A percentile compares a stretch with the other conserved stretches of the same genome.
These are phyloP conservation scores for Solanum stenotomum DNA, from an alignment of 257 asterid genomes.

Conservation along the genomic window DNA sequence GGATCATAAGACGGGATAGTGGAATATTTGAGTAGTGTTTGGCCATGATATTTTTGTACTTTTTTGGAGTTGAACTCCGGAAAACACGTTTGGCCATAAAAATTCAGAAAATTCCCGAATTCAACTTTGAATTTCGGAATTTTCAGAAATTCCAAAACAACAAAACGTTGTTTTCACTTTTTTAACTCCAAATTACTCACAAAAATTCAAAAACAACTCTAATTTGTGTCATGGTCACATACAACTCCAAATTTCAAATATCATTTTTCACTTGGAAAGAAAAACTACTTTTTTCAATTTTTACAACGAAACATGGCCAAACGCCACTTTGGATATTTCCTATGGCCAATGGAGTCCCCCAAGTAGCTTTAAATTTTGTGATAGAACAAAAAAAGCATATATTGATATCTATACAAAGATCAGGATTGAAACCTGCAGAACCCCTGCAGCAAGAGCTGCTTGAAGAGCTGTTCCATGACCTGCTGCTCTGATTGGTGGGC, in stretches of 20 bases:
- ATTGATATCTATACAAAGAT: neutral
- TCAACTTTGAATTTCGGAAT: neutral
- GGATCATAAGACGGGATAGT: neutral
- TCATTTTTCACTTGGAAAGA: neutral
- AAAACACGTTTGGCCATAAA: neutral
- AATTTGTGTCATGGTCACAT: neutral
- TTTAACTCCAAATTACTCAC: neutral
- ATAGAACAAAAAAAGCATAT: neutral
- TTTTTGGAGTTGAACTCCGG: neutral
- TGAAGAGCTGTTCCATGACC: conserved; percentile 96
- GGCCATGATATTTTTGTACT: neutral
- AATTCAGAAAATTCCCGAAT: neutral
- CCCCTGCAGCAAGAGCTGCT: conserved; percentile 85
- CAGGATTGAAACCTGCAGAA: conserved; percentile 53
- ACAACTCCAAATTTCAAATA: neutral
- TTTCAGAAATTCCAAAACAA: neutral
- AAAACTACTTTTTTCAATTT: neutral
- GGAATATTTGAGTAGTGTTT: neutral
- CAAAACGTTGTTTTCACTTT: neutral
- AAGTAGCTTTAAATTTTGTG: neutral
- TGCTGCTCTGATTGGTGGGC: conserved; percentile 90
- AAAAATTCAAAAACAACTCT: neutral
- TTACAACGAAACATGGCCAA: neutral
- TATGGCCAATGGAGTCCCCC: neutral
- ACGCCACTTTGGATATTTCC: neutral